Evolutionary conservation across 345 rosid species (phyloP), one percentile per base, ranked within the genome.

Genomic region (Tarenaya hassleriana): DNA sequence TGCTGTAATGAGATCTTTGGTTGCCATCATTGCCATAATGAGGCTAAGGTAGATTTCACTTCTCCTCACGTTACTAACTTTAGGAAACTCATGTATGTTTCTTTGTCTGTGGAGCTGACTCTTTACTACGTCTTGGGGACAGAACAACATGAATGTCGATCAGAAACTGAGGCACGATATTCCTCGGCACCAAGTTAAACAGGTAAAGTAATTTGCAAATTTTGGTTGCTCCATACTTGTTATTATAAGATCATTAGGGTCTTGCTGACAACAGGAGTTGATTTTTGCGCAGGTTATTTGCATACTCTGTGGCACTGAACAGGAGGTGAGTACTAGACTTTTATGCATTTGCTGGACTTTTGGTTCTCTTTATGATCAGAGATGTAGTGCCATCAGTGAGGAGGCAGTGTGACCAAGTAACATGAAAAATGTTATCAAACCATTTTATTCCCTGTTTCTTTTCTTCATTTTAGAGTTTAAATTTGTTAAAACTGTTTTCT

Each of bases 1-100:
- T 89, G 97, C 64, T 89, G 97, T 56, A 70, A 70, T 35, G 88
- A 81, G 70, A 61, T 81, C 15, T 86, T 81, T 73, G 84, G 75
- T 74, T 89, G 97, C 55, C 95, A 79, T 37, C 97, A 86, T 57
- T 89, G 97, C 67, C 97, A 89, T 60, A 69, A 89, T 37, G 94
- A 89, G 55, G 84, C 75, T 12, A 76, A 68, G 81, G 70, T 60
- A 55, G 38, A 34, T 39, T 19, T 67, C 10, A 24, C 3, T 47
- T 21, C 31, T n/a, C 16, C 38, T 38, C 29, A 16, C 41, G 54
- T 31, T 37, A 13, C 14, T 19, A 15, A 37, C 44, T 2, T 44
- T 43, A 58, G 35, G 41, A 50, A 13, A 42, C n/a, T 44, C 16
- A 16, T 34, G 7, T 31, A 7, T 58, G 29, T 24, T 24, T 24